Conservation (phyloP, 1,284 basidiomycete genomes). For the Ustilago trichophora region DNA sequence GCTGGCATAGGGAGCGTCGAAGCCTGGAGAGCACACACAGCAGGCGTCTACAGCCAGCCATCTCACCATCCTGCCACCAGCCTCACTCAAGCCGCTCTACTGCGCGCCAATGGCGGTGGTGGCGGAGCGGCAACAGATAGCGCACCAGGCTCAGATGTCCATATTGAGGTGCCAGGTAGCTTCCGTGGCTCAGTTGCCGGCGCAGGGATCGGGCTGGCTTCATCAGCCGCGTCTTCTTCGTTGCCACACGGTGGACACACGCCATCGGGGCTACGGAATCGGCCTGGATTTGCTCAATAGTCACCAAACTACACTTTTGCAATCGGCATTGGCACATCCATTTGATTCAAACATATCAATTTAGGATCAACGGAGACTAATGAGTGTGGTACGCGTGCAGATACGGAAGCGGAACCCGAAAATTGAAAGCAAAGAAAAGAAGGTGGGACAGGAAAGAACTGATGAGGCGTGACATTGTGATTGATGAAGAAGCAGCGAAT, state of each 20-base stretch:
- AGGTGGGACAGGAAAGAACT: too few relatives aligned
- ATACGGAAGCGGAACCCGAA: too few relatives aligned
- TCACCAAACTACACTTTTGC: too few relatives aligned
- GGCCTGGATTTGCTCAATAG: slow-evolving; percentile 17
- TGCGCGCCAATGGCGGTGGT: slow-evolving; percentile 22
- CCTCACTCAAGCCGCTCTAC: slow-evolving; percentile 23
- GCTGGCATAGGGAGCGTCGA: slow-evolving; percentile 38
- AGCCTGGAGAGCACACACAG: slow-evolving; percentile 43
- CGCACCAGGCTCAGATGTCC: slow-evolving; percentile 21
- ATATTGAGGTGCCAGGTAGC: slow-evolving; percentile 35
- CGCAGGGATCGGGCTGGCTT: slow-evolving; percentile 19
- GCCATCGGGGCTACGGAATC: slow-evolving; percentile 16
- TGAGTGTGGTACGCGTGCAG: too few relatives aligned
- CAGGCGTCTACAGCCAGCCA: slow-evolving; percentile 22
- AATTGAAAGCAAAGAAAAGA: too few relatives aligned
- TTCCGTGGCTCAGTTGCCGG: slow-evolving; percentile 36
- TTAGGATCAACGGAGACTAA: too few relatives aligned
- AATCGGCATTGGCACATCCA: too few relatives aligned
- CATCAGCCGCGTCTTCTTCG: slow-evolving; percentile 11
- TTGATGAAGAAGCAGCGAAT: background rate
- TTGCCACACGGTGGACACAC: slow-evolving; percentile 4
- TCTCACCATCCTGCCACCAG: slow-evolving; percentile 20
- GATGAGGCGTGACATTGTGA: background rate
- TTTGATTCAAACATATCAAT: too few relatives aligned
- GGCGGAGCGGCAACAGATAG: slow-evolving; percentile 9